Percentiles rank a stretch among this genome's conserved stretches.
Evolutionary conservation across 1,139 yeast species (phyloP).

Genomic region (Pneumocystis sp.): DNA sequence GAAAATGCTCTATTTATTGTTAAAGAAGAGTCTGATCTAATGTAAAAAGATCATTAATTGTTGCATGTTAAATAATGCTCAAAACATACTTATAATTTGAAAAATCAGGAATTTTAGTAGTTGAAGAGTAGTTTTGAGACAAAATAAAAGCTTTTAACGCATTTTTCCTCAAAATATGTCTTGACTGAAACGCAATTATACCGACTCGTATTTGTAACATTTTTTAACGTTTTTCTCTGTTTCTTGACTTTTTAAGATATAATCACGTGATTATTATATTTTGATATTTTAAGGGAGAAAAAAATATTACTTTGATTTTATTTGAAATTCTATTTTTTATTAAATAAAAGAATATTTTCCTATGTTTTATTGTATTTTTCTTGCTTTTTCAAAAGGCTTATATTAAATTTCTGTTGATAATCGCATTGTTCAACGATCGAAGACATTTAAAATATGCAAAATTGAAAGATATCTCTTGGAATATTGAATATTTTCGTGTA

Average conservation of each 20-base stretch:
- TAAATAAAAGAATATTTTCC: too few species aligned
- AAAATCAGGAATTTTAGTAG: conserved; percentile 11
- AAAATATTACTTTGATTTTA: too few species aligned
- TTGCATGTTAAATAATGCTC: neutral
- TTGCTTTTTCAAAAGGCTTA: too few species aligned
- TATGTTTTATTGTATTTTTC: too few species aligned
- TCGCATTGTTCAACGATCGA: too few species aligned
- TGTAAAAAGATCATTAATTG: neutral
- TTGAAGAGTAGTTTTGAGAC: neutral
- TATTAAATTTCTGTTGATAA: too few species aligned
- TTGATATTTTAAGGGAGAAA: too few species aligned
- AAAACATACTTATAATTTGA: conserved; percentile 10
- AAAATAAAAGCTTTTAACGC: neutral
- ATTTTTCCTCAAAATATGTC: neutral
- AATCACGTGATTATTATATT: neutral
- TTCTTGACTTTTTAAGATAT: neutral
- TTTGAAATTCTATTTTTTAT: too few species aligned
- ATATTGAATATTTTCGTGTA: neutral
- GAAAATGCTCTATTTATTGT: conserved; percentile 73
- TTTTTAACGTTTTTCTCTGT: neutral
- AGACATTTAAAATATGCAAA: neutral
- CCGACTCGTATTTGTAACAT: neutral
- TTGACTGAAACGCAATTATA: neutral
- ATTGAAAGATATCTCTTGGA: neutral
- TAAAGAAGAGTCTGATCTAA: conserved; percentile 9